Evolutionary conservation across 805 yeast genomes (phyloP).

Genomic region (Sporopachydermia lactativora): DNA sequence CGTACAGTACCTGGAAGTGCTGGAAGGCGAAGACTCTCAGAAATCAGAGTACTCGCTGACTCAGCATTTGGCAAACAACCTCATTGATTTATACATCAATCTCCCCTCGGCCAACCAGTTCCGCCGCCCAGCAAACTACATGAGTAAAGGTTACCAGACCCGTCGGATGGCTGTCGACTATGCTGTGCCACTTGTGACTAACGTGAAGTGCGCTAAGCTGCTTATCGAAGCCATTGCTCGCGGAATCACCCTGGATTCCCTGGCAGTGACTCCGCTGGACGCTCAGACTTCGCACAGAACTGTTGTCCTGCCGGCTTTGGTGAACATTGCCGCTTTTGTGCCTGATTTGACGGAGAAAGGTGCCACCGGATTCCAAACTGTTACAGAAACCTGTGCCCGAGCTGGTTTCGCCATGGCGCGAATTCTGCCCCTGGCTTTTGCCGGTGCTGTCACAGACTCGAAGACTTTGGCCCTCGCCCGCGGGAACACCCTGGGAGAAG

Average conservation of each 20-base stretch:
- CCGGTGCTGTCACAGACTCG: conserved; percentile 52
- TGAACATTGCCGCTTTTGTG: conserved; percentile 67
- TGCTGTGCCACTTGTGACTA: conserved; percentile 94
- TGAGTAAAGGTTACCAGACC: conserved; percentile 93
- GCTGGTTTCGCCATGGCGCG: conserved; percentile 85
- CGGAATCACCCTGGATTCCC: conserved; percentile 24
- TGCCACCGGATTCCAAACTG: conserved; percentile 45
- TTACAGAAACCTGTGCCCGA: conserved; percentile 57
- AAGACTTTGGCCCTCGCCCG: conserved; percentile 53
- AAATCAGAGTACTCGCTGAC: conserved; percentile 91
- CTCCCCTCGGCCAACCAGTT: conserved; percentile 93
- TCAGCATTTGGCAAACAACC: conserved; percentile 90
- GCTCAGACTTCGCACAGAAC: conserved; percentile 85
- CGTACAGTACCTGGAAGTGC: conserved; percentile 86
- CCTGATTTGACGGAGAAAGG: conserved; percentile 45
- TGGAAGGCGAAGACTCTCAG: conserved; percentile 58
- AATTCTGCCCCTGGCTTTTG: conserved; percentile 55
- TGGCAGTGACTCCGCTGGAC: conserved; percentile 66
- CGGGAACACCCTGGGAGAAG: conserved; percentile 28
- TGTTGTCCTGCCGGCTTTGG: conserved; percentile 71
- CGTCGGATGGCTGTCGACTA: conserved; percentile 99
- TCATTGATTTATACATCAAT: conserved; percentile 92
- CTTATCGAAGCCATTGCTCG: conserved; percentile 88
- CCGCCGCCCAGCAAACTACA: conserved; percentile 97
- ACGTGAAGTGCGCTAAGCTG: conserved; percentile 93